phyloP scores from a whole-genome alignment of 805 yeast species.

The Nakazawaea ambrosiae region DNA sequence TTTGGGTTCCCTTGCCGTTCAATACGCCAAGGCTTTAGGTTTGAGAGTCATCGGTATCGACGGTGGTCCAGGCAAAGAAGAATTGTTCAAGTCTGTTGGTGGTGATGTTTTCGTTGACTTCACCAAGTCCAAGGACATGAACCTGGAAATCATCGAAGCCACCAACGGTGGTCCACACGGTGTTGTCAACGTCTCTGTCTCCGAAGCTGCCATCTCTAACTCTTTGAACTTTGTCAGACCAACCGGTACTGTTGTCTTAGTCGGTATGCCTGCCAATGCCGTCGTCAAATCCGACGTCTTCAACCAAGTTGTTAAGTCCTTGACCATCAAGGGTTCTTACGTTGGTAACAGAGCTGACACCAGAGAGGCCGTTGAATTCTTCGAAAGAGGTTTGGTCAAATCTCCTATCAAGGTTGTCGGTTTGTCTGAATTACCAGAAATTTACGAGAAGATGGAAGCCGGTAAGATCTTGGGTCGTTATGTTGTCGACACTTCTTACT shows the following conservation, averaged over 20 bases:
- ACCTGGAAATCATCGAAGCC: slow-evolving; percentile 29
- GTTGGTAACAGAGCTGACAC: slow-evolving; percentile 59
- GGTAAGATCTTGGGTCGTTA: slow-evolving; percentile 60
- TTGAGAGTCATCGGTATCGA: slow-evolving; percentile 41
- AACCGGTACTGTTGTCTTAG: slow-evolving; percentile 53
- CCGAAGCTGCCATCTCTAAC: slow-evolving; percentile 39
- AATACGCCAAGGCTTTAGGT: slow-evolving; percentile 45
- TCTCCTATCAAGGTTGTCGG: slow-evolving; percentile 52
- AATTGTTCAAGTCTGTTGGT: slow-evolving; percentile 32
- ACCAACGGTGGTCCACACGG: slow-evolving; percentile 49
- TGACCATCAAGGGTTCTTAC: slow-evolving; percentile 49
- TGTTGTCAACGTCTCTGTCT: slow-evolving; percentile 45
- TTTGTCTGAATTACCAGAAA: slow-evolving; percentile 38
- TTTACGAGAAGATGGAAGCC: slow-evolving; percentile 49
- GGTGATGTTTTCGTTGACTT: slow-evolving; percentile 43
- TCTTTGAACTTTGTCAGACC: slow-evolving; percentile 35
- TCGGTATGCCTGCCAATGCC: slow-evolving; percentile 60
- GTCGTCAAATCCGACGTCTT: slow-evolving; percentile 45
- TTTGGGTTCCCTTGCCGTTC: slow-evolving; percentile 43
- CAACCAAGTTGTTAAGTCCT: slow-evolving; percentile 46
- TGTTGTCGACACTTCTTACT: slow-evolving; percentile 47
- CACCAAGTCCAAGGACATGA: slow-evolving; percentile 31
- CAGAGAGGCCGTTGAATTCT: slow-evolving; percentile 51
- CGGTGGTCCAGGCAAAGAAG: slow-evolving; percentile 40
- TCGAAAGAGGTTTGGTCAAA: slow-evolving; percentile 41